Evolutionary conservation across 2,329 filamentous ascomycete species (phyloP).

Genomic region (Beauveria pseudobassiana): DNA sequence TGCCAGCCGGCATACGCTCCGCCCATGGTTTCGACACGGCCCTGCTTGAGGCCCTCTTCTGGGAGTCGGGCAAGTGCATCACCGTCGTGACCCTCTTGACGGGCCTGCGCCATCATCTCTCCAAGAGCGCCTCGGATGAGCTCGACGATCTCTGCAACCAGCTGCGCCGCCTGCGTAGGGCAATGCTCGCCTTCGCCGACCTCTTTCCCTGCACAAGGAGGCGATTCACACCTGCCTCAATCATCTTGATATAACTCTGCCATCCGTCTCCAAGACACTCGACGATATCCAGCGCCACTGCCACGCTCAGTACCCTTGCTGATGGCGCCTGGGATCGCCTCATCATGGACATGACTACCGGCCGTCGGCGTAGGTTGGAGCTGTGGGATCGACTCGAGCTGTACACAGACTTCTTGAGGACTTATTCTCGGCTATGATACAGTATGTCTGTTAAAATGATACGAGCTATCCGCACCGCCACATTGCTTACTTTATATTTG

Average conservation of each 20-base stretch:
- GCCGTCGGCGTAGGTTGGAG: not conserved
- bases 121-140: not conserved
- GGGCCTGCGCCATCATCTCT: not conserved
- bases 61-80: conserved; percentile 4
- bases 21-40: not conserved
- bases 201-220: not conserved
- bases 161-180: not conserved
- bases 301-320: not conserved
- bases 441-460: not conserved
- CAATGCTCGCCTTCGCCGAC: conserved; percentile 9
- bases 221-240: not conserved
- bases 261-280: not conserved
- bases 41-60: conserved; percentile 3
- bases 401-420: not conserved
- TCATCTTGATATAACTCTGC: conserved; percentile 5
- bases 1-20: not conserved
- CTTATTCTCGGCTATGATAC: not conserved
- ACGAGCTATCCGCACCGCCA: conserved; percentile 23
- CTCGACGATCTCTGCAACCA: not conserved
- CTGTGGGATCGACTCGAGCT: not conserved
- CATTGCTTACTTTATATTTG: conserved; percentile 14
- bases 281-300: not conserved
- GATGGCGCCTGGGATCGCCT: not conserved
- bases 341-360: not conserved
- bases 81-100: not conserved